These are phyloP conservation scores for Meyerozyma guilliermondii DNA, from an alignment of 1,139 yeast genomes.

Conservation along the genomic window DNA sequence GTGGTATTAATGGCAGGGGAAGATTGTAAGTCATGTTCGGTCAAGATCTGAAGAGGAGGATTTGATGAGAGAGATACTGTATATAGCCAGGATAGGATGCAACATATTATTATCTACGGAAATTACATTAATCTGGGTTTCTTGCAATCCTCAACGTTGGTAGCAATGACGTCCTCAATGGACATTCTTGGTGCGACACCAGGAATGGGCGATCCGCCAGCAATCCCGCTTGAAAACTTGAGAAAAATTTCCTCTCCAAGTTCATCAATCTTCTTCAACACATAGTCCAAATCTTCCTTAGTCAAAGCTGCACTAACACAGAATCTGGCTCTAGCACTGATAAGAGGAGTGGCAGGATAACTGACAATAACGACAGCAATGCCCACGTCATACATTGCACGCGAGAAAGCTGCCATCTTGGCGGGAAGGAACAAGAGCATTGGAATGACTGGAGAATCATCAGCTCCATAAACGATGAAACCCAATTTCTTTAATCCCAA, in stretches of 20 bases:
- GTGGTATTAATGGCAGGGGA: conserved; percentile 60
- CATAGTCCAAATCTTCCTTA: conserved; percentile 85
- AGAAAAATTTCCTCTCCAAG: conserved; percentile 74
- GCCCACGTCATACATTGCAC: conserved; percentile 70
- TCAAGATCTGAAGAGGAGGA: background rate
- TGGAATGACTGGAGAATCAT: conserved; percentile 96
- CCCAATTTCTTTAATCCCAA: conserved; percentile 89
- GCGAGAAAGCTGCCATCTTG: conserved; percentile 89
- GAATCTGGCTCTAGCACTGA: conserved; percentile 84
- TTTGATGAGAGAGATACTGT: background rate
- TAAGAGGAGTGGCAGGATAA: conserved; percentile 94
- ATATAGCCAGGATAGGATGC: background rate
- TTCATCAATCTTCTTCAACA: conserved; percentile 67
- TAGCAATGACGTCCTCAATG: conserved; percentile 68
- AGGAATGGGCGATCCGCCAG: conserved; percentile 56
- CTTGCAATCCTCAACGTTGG: conserved; percentile 70
- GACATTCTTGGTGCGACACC: conserved; percentile 72
- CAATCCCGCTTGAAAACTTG: conserved; percentile 73
- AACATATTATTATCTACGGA: background rate
- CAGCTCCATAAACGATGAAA: conserved; percentile 89
- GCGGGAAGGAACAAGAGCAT: conserved; percentile 82
- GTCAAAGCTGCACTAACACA: conserved; percentile 92
- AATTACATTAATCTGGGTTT: conserved; percentile 17
- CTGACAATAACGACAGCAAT: conserved; percentile 96
- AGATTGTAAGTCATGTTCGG: conserved; percentile 14